phyloP scores from a whole-genome alignment of 2,329 filamentous ascomycete genomes.

The Xylariaceae sp. region DNA sequence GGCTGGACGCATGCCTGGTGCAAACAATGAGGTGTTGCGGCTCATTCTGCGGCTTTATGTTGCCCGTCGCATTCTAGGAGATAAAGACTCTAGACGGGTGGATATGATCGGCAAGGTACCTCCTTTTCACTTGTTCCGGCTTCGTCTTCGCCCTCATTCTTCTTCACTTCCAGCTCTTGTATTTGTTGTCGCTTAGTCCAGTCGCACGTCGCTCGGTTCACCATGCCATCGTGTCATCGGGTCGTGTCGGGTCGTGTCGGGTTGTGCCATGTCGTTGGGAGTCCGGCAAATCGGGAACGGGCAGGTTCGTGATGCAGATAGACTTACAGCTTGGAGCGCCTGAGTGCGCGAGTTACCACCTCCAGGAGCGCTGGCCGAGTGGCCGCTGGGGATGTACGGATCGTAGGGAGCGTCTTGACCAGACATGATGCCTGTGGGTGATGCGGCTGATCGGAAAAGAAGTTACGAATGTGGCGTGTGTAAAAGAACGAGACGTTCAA shows the following conservation, averaged over 20 bases:
- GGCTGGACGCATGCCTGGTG: not conserved
- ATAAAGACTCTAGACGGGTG: not conserved
- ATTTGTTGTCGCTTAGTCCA: not conserved
- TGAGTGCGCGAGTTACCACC: conserved; percentile 49
- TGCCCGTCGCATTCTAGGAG: conserved; percentile 3
- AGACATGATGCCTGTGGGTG: conserved; percentile 41
- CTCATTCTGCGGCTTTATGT: not conserved
- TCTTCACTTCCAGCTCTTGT: not conserved
- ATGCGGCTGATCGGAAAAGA: conserved; percentile 4
- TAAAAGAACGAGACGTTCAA: not conserved
- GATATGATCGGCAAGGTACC: not conserved
- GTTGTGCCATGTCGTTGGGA: not conserved
- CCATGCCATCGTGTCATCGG: conserved; percentile 2
- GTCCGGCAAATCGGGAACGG: conserved; percentile 22
- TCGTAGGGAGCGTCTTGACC: conserved; percentile 67
- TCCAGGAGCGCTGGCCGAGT: conserved; percentile 40
- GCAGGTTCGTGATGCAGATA: conserved; percentile 20
- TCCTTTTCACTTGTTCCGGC: not conserved
- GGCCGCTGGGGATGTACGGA: conserved; percentile 77
- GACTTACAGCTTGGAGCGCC: conserved; percentile 80
- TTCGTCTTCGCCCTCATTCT: not conserved
- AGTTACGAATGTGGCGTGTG: not conserved
- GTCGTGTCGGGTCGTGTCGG: conserved; percentile 1
- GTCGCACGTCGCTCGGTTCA: conserved; percentile 5
- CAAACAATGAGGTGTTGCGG: not conserved